Evolutionary conservation across 495 filamentous ascomycete species (phyloP), one percentile per base, ranked within the genome.

Genomic region (Trypethelium eluteriae): DNA sequence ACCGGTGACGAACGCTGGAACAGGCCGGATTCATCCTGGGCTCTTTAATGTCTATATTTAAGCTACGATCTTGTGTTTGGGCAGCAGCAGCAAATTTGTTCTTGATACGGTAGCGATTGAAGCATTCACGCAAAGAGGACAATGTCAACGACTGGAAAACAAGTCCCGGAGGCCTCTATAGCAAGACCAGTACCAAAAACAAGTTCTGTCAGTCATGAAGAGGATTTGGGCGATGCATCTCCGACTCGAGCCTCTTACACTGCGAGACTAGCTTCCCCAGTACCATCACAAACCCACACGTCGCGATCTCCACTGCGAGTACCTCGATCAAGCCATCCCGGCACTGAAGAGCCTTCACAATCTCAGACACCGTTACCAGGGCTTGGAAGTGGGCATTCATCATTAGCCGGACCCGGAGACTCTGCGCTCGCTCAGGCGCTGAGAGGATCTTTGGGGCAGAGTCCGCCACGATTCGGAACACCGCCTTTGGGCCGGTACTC

Each of bases 401-500:
- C 76, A 18, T 62, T 74, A 2, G 72, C 73, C 5, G 76, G 70
- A 3, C 75, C 76, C 7, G 76, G 76, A n/a, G 70, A 76, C 18
- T 78, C 76, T 34, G 75, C 76, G 10, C 69, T 79, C 12, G 72
- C 77, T 2, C 70, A 76, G 36, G 77, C 77, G 1, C 63, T 79
- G 62, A 63, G 68, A 64, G 72, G 70, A 11, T 72, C 73, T 1
- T 73, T 76, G 41, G 71, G 69, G 25, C 65, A 67, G 35, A 72
- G 72, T 44, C 77, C 75, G 16, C 70, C 74, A 3, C 68, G 72
- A 46, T 73, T 74, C 47, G 74, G 68, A 10, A 74, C 73, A 12
- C 70, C 74, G 36, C 53, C 53, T 9, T 18, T 36, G 7, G 25
- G 18, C 10, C 53, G 18, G 18, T 35, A 36, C 32, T 59, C 53